Conservation (phyloP, 2,329 filamentous ascomycete genomes). For the Anthostomella pinea region DNA sequence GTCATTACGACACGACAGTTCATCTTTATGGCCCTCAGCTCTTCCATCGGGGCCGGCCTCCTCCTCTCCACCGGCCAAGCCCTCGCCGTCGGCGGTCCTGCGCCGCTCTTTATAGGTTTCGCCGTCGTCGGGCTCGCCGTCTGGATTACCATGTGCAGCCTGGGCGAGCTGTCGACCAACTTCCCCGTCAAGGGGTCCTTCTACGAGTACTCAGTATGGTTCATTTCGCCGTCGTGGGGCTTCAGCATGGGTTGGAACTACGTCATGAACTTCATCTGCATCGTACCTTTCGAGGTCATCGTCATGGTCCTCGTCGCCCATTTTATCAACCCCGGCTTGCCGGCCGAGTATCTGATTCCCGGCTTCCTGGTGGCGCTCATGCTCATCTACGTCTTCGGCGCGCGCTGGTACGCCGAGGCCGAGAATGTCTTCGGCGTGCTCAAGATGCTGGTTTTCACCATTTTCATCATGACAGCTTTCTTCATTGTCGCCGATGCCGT, state of each 20-base stretch:
- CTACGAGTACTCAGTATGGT: conserved; percentile 37
- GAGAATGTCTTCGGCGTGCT: conserved; percentile 52
- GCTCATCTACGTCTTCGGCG: conserved; percentile 44
- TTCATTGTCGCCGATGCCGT: conserved; percentile 50
- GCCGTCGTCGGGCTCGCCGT: conserved; percentile 32
- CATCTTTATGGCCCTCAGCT: conserved; percentile 34
- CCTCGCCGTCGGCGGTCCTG: conserved; percentile 32
- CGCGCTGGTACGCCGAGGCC: conserved; percentile 44
- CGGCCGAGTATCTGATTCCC: conserved; percentile 33
- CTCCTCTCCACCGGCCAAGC: conserved; percentile 33
- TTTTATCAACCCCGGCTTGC: conserved; percentile 28
- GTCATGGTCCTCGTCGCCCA: conserved; percentile 31
- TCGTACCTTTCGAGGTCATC: conserved; percentile 38
- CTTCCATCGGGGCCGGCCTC: conserved; percentile 37
- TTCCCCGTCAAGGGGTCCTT: conserved; percentile 37
- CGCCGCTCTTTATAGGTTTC: conserved; percentile 32
- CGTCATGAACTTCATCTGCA: conserved; percentile 34
- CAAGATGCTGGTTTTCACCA: conserved; percentile 49
- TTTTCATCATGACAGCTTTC: conserved; percentile 57
- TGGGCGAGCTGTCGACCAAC: conserved; percentile 26
- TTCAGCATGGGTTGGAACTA: conserved; percentile 42
- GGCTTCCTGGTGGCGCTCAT: conserved; percentile 39
- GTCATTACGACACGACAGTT: conserved; percentile 35
- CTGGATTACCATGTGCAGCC: conserved; percentile 28
- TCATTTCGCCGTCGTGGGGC: conserved; percentile 37